Evolutionary conservation across 768 basidiomycete species (phyloP).

Genomic region (Phaffia tasmanica): DNA sequence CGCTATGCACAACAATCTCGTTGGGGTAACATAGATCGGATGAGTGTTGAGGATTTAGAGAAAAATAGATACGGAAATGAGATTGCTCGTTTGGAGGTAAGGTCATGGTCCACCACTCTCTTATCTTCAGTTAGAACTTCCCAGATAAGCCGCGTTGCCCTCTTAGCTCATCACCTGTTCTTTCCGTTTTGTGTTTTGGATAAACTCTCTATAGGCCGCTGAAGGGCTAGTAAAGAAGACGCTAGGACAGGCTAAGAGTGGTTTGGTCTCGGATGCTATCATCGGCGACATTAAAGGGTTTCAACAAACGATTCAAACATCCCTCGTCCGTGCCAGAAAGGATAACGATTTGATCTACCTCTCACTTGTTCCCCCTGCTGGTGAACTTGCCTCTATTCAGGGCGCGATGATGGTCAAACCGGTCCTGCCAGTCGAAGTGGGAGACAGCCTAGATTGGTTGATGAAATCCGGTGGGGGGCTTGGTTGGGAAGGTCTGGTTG

Average conservation of each 20-base stretch:
- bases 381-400: constrained; percentile 54
- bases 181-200: too few species aligned
- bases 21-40: constrained; percentile 42
- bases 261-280: constrained; percentile 53
- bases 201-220: constrained; percentile 45
- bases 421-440: constrained; percentile 42
- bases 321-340: constrained; percentile 59
- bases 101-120: neutral
- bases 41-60: constrained; percentile 75
- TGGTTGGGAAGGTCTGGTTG: constrained; percentile 59
- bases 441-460: constrained; percentile 37
- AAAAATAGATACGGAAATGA: constrained; percentile 72
- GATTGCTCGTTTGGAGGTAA: constrained; percentile 53
- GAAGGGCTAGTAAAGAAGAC: constrained; percentile 58
- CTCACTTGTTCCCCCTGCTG: constrained; percentile 63
- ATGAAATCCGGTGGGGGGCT: constrained; percentile 41
- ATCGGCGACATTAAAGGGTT: constrained; percentile 67
- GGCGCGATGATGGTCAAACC: constrained; percentile 58
- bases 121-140: neutral
- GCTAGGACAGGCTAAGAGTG: constrained; percentile 54
- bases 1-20: neutral
- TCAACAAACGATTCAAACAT: constrained; percentile 38
- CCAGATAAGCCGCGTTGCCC: neutral
- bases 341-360: constrained; percentile 97
- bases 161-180: neutral